phyloP scores from a whole-genome alignment of 2,329 filamentous ascomycete genomes.

The Alternaria triticina region DNA sequence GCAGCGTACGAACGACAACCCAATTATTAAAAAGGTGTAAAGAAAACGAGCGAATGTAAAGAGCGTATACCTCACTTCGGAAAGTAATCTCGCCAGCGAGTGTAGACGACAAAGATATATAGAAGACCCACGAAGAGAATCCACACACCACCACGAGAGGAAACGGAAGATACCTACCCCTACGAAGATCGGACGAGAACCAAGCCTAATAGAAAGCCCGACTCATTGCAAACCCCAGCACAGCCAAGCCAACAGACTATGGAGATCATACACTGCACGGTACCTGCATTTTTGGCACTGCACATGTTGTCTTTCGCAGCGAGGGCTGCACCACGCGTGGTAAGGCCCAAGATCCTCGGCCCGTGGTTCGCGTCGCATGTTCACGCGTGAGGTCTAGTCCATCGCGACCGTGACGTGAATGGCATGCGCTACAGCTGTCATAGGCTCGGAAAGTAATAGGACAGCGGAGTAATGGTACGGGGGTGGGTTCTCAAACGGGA shows the following conservation, averaged over 20 bases:
- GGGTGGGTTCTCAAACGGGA: not conserved
- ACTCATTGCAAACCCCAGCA: not conserved
- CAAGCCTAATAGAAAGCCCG: not conserved
- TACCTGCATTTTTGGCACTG: not conserved
- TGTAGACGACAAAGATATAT: not conserved
- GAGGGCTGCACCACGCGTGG: not conserved
- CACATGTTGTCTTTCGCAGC: not conserved
- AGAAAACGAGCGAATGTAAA: not conserved
- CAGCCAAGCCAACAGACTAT: not conserved
- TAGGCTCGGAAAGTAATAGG: not conserved
- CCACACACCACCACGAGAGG: not conserved
- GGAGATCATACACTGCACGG: not conserved
- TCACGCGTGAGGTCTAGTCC: not conserved
- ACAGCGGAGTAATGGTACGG: not conserved
- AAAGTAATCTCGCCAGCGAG: conserved; percentile 6
- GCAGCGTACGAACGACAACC: not conserved
- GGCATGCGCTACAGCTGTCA: conserved; percentile 5
- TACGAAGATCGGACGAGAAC: not conserved
- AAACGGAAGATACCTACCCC: conserved; percentile 1
- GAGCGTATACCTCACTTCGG: not conserved
- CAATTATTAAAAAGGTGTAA: not conserved
- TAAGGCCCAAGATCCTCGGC: not conserved
- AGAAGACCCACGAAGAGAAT: not conserved
- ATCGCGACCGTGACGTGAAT: not conserved
- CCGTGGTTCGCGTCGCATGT: conserved; percentile 1